These are phyloP conservation scores for Parascedosporium putredinis DNA, from an alignment of 2,329 filamentous ascomycete genomes.

Conservation along the genomic window DNA sequence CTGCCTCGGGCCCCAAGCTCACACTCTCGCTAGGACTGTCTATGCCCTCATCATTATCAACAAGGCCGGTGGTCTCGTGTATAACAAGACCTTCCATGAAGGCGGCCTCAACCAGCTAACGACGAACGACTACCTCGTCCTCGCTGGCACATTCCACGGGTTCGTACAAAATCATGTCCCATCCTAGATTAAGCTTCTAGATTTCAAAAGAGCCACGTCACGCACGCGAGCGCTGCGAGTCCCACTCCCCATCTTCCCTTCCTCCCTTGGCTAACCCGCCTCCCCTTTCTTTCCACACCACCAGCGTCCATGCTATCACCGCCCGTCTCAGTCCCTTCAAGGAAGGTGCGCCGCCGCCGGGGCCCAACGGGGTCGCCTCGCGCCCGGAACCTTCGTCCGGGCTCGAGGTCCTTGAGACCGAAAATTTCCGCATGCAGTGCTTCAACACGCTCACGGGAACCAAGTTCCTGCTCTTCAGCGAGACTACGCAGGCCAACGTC, in stretches of 20 bases:
- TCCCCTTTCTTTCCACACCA: no score
- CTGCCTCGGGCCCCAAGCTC: no score
- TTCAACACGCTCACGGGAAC: constrained; percentile 90
- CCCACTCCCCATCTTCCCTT: constrained; percentile 7
- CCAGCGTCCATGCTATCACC: constrained; percentile 61
- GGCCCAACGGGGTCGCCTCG: constrained; percentile 26
- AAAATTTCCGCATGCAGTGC: constrained; percentile 91
- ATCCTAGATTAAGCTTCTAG: no score
- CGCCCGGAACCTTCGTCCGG: constrained; percentile 62
- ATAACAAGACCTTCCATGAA: constrained; percentile 87
- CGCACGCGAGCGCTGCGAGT: no score
- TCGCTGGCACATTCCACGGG: constrained; percentile 96
- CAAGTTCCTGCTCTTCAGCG: constrained; percentile 93
- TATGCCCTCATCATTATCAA: constrained; percentile 96
- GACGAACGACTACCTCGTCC: constrained; percentile 92
- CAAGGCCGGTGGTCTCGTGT: constrained; percentile 93
- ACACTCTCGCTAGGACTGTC: constrained; percentile 58
- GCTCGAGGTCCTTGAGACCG: constrained; percentile 85
- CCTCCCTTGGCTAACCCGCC: constrained; percentile 11
- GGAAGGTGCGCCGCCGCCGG: constrained; percentile 23
- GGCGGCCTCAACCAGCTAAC: constrained; percentile 76
- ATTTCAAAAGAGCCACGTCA: no score
- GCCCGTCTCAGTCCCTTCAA: constrained; percentile 50
- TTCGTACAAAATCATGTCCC: no score
- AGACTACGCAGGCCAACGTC: constrained; percentile 75